Percentiles rank a stretch among this genome's conserved stretches.
Evolutionary conservation across 192 early-diverging fungal species (phyloP).

Genomic region (Dispira parvispora): DNA sequence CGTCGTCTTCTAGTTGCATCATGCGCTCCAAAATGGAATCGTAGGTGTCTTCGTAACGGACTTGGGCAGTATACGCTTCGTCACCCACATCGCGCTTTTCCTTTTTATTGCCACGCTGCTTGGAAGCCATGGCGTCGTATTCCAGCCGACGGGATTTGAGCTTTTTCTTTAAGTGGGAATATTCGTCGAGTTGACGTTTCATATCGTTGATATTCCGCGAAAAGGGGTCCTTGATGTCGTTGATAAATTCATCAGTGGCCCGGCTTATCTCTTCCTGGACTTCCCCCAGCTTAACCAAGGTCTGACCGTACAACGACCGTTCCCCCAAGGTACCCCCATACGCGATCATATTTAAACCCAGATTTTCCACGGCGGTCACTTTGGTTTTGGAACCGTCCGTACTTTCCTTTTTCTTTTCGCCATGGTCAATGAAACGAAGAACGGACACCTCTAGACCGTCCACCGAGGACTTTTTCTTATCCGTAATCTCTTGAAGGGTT

Average conservation of each 20-base stretch:
- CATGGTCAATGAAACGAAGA: slow-evolving; percentile 24
- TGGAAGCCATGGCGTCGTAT: slow-evolving; percentile 80
- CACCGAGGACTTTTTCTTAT: slow-evolving; percentile 37
- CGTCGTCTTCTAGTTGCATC: slow-evolving; percentile 63
- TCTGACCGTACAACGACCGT: slow-evolving; percentile 23
- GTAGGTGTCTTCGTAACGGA: slow-evolving; percentile 86
- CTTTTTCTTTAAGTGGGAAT: slow-evolving; percentile 58
- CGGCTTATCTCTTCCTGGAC: slow-evolving; percentile 20
- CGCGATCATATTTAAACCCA: slow-evolving; percentile 43
- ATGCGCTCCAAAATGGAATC: slow-evolving; percentile 60
- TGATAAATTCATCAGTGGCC: slow-evolving; percentile 26
- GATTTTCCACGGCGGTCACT: slow-evolving; percentile 38
- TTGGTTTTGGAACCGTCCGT: slow-evolving; percentile 42
- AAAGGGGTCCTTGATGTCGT: slow-evolving; percentile 24
- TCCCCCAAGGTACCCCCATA: slow-evolving; percentile 33
- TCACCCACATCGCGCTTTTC: slow-evolving; percentile 83
- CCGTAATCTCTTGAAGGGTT: slow-evolving; percentile 55
- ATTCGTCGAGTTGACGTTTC: slow-evolving; percentile 30
- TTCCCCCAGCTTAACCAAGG: slow-evolving; percentile 13
- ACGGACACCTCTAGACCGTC: slow-evolving; percentile 43
- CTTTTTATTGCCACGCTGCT: slow-evolving; percentile 81
- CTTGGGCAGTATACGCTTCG: slow-evolving; percentile 71
- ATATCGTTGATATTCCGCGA: slow-evolving; percentile 35
- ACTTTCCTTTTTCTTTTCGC: slow-evolving; percentile 50
- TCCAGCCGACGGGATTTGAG: slow-evolving; percentile 76